phyloP scores from a whole-genome alignment of 2,329 filamentous ascomycete genomes.

The Colletotrichum lentis region DNA sequence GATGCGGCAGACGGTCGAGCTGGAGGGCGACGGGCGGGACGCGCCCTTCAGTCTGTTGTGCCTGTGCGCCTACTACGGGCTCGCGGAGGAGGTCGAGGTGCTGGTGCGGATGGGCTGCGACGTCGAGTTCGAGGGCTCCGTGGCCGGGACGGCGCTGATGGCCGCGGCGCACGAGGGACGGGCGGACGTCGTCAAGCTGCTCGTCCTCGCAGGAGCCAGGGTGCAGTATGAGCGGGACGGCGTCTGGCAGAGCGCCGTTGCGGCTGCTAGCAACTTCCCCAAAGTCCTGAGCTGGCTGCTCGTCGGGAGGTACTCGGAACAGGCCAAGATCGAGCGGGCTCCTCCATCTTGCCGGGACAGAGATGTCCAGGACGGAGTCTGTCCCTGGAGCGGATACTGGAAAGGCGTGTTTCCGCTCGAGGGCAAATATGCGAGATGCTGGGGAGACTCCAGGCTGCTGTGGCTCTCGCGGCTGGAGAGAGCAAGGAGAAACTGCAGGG shows the following conservation, averaged over 20 bases:
- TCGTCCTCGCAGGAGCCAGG: slow-evolving; percentile 7
- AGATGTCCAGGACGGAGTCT: background rate
- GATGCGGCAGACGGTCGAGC: background rate
- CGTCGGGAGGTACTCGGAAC: slow-evolving; percentile 14
- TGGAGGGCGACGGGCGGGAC: background rate
- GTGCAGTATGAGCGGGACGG: background rate
- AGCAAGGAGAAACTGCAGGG: background rate
- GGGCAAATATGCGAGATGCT: background rate
- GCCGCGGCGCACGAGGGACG: slow-evolving; percentile 13
- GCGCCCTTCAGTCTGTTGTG: background rate
- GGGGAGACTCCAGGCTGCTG: slow-evolving; percentile 8
- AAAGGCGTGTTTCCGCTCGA: background rate
- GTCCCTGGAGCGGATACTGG: slow-evolving; percentile 15
- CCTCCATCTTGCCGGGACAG: background rate
- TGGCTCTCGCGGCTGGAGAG: slow-evolving; percentile 10
- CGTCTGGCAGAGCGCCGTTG: background rate
- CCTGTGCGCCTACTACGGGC: background rate
- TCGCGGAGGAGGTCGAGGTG: background rate
- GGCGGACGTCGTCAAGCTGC: slow-evolving; percentile 10
- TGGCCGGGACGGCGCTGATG: slow-evolving; percentile 3
- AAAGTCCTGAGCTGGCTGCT: slow-evolving; percentile 8
- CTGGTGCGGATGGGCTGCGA: background rate
- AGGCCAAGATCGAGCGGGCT: background rate
- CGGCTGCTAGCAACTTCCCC: background rate
- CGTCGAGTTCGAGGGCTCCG: slow-evolving; percentile 12